A percentile compares a stretch with the other conserved stretches of the same genome.
These are phyloP conservation scores for Chytriomyces hyalinus DNA, from an alignment of 192 early-diverging fungal genomes.

Conservation along the genomic window DNA sequence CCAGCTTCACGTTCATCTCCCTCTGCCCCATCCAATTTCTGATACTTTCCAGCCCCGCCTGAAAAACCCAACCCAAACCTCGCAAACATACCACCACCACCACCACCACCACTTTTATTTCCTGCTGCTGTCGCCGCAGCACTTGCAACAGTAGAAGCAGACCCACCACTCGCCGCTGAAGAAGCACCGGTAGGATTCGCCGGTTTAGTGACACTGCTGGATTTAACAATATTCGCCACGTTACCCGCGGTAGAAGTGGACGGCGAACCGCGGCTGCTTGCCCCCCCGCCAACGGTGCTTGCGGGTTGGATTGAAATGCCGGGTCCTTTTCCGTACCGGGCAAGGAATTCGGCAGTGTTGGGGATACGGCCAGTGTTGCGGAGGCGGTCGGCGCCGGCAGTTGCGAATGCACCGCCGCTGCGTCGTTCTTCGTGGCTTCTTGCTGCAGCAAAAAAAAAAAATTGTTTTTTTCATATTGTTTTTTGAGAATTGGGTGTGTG, in stretches of 20 bases:
- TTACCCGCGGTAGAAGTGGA: neutral
- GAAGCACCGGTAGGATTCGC: neutral
- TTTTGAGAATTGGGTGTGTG: neutral
- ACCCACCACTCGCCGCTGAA: neutral
- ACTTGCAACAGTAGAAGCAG: slow-evolving; percentile 1
- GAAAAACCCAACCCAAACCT: slow-evolving; percentile 18
- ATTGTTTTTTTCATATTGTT: too few relatives aligned
- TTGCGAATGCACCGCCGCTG: slow-evolving; percentile 1
- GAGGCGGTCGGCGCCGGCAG: neutral
- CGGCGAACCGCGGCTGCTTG: neutral
- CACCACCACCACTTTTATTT: too few relatives aligned
- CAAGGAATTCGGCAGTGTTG: slow-evolving; percentile 43
- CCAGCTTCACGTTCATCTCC: neutral
- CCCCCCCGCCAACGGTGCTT: neutral
- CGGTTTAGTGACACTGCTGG: slow-evolving; percentile 7
- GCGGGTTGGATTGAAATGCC: neutral
- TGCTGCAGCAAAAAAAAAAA: neutral
- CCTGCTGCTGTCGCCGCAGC: neutral
- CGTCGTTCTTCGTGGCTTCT: slow-evolving; percentile 7
- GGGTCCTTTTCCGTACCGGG: slow-evolving; percentile 33
- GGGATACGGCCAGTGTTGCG: slow-evolving; percentile 5
- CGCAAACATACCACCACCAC: neutral
- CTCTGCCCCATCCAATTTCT: slow-evolving; percentile 1
- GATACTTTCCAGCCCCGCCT: slow-evolving; percentile 15
- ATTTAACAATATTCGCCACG: neutral